Base-by-base conservation (phyloP, 805 yeast genomes). In the Cyberlindnera xylosilytica region DNA sequence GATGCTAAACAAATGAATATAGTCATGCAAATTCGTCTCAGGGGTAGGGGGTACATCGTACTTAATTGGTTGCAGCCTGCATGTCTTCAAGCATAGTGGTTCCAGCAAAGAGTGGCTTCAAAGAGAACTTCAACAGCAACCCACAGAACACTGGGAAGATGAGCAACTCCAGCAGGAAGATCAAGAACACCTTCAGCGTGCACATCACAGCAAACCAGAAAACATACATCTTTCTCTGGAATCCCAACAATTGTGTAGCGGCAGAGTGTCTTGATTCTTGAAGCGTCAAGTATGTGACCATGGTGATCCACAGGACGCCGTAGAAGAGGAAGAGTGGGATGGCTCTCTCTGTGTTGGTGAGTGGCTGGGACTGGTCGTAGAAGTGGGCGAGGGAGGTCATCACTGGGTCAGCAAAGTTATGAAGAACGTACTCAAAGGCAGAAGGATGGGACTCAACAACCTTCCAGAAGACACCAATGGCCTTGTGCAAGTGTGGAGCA, bases 71-170 rank as follows among this genome's bases (percentile, higher is more conserved):
- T n/a, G n/a, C n/a, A n/a, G n/a, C n/a, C n/a, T n/a, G n/a, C n/a
- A n/a, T n/a, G n/a, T n/a, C n/a, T 22, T 26, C 29, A 26, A 26
- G n/a, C 12, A 8, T 17, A 9, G 9, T 12, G 6, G n/a, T 26
- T 4, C 20, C 22, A 12, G 41, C 13, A 17, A 79, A 53, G 3
- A 84, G 51, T 1, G 95, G 93, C 4, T 82, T 68, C 4, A 81
- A 49, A 3, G 88, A 81, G 45, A 83, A 66, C 52, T 84, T 90
- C 20, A 91, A 61, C 56, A 88, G 73, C 50, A 78, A 62, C 2
- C 99, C 99, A 56, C 97, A 89, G 53, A 79, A 79, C 0, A 85
- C 70, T 1, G 99, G 99, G 66, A 93, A 91, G 6, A 83, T 68
- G n/a, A 85, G 72, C 38, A 89, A 72, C 59, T 93, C 99, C 36